Evolutionary conservation across 805 yeast genomes (phyloP).

Genomic region (Ogataea degrootiae): DNA sequence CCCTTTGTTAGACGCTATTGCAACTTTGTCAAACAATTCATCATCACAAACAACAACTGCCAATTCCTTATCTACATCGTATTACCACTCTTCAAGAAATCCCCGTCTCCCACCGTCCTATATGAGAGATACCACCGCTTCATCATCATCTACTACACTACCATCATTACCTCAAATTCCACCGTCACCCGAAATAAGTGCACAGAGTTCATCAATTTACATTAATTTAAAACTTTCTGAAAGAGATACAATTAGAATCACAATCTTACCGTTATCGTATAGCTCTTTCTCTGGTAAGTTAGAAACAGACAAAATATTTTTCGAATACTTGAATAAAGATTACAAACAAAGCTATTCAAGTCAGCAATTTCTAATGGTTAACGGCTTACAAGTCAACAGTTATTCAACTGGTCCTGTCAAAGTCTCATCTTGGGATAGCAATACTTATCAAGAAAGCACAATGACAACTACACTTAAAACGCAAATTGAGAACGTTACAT

Average conservation of each 20-base stretch:
- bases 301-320: slow-evolving; percentile 30
- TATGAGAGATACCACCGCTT: neutral
- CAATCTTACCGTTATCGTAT: slow-evolving; percentile 41
- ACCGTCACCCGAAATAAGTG: slow-evolving; percentile 22
- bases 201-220: slow-evolving; percentile 38
- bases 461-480: slow-evolving; percentile 11
- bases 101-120: neutral
- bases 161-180: neutral
- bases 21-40: neutral
- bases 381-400: slow-evolving; percentile 15
- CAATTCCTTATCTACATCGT: neutral
- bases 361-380: slow-evolving; percentile 20
- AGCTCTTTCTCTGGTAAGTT: slow-evolving; percentile 32
- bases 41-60: neutral
- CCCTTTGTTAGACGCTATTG: slow-evolving; percentile 12
- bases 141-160: neutral
- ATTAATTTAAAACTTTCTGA: slow-evolving; percentile 23
- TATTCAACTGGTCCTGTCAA: slow-evolving; percentile 1
- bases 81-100: neutral
- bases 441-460: slow-evolving; percentile 25
- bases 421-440: slow-evolving; percentile 23
- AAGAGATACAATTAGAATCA: slow-evolving; percentile 17
- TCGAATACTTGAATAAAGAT: slow-evolving; percentile 13
- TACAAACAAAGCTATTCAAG: slow-evolving; percentile 1
- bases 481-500: slow-evolving; percentile 22